Base-by-base conservation (phyloP, 495 filamentous ascomycete genomes). In the Friedmanniomyces endolithicus region DNA sequence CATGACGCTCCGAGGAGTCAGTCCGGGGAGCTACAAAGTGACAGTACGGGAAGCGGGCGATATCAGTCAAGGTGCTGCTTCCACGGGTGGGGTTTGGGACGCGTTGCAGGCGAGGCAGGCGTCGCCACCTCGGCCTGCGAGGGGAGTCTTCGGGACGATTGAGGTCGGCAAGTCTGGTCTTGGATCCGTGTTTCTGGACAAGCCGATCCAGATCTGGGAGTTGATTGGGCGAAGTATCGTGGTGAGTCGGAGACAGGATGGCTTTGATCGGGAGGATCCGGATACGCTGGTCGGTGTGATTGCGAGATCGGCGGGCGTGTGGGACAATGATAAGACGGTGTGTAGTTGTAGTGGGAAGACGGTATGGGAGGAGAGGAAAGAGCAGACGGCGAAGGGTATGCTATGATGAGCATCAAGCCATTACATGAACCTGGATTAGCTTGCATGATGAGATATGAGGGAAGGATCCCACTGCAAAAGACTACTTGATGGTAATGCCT, bases 241-340 rank as follows among this genome's bases (percentile, higher is more conserved):
- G 24, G 78, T 96, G 24, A 58, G 59, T 17, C 43, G 51, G 41
- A 25, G 46, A 35, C 81, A 85, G 17, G 79, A 73, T 54, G 71
- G 79, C 60, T 79, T 81, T 64, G 67, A 79, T 57, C 73, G 72
- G 59, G 84, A 90, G 62, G 86, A 94, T 63, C 75, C 80, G 48
- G 81, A 94, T 64, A 90, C 88, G 29, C 71, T 95, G 39, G 85
- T 95, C 7, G 92, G 92, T 31, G 88, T 97, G 49, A 86, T 97
- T 67, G 92, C 92, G 41, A 75, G 92, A 65, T 95, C 88, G 70
- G 90, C 92, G 23, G 92, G 92, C 14, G 84, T 94, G 50, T 97
- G 92, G 92, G 90, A 96, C 67, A 97, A 98, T 65, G 88, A 95
- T 66, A 98, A 96, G 77, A 95, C 85, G 63, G 92, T 98, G 25